These are phyloP conservation scores for Babesia ovis DNA, from an alignment of 169 alveolate genomes.

Conservation along the genomic window DNA sequence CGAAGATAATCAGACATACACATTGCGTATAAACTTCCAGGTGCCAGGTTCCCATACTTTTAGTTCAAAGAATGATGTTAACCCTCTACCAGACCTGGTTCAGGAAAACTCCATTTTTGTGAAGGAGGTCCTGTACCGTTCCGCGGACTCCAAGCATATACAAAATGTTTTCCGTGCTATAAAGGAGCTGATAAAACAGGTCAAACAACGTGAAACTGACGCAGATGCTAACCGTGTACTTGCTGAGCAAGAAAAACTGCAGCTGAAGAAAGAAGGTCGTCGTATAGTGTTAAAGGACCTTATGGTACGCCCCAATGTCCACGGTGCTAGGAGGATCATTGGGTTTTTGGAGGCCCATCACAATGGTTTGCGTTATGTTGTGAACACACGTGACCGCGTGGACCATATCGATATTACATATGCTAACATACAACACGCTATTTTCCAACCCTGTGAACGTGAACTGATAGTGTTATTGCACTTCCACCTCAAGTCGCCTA, in stretches of 20 bases:
- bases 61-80: conserved; percentile 75
- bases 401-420: conserved; percentile 91
- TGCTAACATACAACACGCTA: conserved; percentile 92
- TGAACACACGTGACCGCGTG: conserved; percentile 74
- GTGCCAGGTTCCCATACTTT: conserved; percentile 89
- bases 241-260: conserved; percentile 89
- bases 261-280: conserved; percentile 77
- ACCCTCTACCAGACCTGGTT: conserved; percentile 82
- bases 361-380: conserved; percentile 91
- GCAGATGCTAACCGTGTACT: conserved; percentile 86
- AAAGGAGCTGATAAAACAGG: conserved; percentile 92
- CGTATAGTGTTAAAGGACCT: conserved; percentile 78
- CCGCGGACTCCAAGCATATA: conserved; percentile 84
- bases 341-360: conserved; percentile 95
- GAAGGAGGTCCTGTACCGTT: conserved; percentile 90
- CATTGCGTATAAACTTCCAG: conserved; percentile 89
- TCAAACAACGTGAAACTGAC: conserved; percentile 89
- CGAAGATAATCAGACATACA: conserved; percentile 85
- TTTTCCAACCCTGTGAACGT: conserved; percentile 95
- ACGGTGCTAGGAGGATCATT: conserved; percentile 82
- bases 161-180: conserved; percentile 84
- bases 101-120: conserved; percentile 85
- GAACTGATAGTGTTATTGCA: conserved; percentile 94
- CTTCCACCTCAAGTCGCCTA: conserved; percentile 91
- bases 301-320: conserved; percentile 81